These are phyloP conservation scores for Schizopora paradoxa DNA, from an alignment of 1,284 basidiomycete species.

Conservation along the genomic window DNA sequence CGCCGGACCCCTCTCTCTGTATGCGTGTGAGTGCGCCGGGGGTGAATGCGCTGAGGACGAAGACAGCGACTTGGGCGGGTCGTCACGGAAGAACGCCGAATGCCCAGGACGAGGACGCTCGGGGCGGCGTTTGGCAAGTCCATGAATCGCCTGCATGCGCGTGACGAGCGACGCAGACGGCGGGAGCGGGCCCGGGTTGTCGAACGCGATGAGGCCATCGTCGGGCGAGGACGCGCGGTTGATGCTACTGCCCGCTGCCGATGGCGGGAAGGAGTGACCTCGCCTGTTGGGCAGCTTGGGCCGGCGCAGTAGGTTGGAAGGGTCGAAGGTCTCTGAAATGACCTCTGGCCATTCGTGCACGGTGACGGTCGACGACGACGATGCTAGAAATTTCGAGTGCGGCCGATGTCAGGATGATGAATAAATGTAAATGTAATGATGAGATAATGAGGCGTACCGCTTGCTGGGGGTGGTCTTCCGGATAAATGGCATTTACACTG, in stretches of 20 bases:
- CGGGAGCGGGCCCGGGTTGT: slow-evolving; percentile 10
- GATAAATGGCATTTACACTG: slow-evolving; percentile 18
- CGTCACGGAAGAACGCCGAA: slow-evolving; percentile 13
- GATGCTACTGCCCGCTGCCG: no score
- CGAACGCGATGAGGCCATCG: no score
- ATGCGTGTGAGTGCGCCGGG: background rate
- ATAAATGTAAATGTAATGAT: background rate
- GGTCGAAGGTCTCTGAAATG: background rate
- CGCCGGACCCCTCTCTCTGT: no score
- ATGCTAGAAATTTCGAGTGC: background rate
- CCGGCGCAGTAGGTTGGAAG: slow-evolving; percentile 2
- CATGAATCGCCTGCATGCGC: slow-evolving; percentile 17
- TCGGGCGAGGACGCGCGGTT: no score
- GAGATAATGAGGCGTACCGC: background rate
- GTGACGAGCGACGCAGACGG: slow-evolving; percentile 15
- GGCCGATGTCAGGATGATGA: background rate
- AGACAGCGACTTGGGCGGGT: background rate
- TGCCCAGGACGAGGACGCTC: slow-evolving; percentile 8
- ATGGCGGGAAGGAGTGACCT: slow-evolving; percentile 13
- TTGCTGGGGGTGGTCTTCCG: slow-evolving; percentile 4
- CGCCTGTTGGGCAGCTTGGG: slow-evolving; percentile 1
- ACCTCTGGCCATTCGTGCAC: background rate
- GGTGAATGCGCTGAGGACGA: background rate
- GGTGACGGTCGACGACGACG: slow-evolving; percentile 1
- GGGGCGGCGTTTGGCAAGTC: slow-evolving; percentile 13